These are phyloP conservation scores for Trichophyton schoenleinii DNA, from an alignment of 2,329 filamentous ascomycete species.

Conservation along the genomic window DNA sequence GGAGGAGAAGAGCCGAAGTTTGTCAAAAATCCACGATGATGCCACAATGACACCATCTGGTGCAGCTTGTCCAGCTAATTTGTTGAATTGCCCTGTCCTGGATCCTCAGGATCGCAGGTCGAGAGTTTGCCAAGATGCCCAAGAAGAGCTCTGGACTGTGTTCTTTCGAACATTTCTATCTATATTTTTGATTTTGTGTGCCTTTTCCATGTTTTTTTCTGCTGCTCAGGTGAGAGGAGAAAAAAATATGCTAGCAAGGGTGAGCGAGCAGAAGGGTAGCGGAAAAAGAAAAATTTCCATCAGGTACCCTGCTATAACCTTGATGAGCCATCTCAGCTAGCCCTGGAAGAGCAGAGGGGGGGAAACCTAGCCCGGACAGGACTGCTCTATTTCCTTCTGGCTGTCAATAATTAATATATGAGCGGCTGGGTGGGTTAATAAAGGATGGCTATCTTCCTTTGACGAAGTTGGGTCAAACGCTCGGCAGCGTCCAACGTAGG, in stretches of 20 bases:
- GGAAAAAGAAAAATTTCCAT: constrained; percentile 2
- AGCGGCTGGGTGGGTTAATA: not conserved
- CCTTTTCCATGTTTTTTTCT: not conserved
- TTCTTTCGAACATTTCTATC: not conserved
- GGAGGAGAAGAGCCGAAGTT: constrained; percentile 1
- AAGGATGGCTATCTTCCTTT: not conserved
- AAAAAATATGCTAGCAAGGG: not conserved
- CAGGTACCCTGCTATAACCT: constrained; percentile 4
- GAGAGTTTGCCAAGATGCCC: not conserved
- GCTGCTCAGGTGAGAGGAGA: not conserved
- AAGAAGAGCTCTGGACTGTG: not conserved
- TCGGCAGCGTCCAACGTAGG: not conserved
- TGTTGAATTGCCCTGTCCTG: not conserved
- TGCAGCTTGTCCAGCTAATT: not conserved
- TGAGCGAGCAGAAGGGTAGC: not conserved
- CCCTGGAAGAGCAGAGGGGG: not conserved
- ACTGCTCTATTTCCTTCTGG: not conserved
- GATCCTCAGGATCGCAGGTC: not conserved
- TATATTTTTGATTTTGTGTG: not conserved
- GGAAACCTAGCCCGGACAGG: not conserved
- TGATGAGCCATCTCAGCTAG: not conserved
- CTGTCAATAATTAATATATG: no score
- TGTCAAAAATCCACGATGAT: not conserved
- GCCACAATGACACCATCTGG: constrained; percentile 2
- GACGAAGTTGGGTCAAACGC: not conserved